Base-by-base conservation (phyloP, 2,329 filamentous ascomycete genomes). In the Ophiostoma perfectum region DNA sequence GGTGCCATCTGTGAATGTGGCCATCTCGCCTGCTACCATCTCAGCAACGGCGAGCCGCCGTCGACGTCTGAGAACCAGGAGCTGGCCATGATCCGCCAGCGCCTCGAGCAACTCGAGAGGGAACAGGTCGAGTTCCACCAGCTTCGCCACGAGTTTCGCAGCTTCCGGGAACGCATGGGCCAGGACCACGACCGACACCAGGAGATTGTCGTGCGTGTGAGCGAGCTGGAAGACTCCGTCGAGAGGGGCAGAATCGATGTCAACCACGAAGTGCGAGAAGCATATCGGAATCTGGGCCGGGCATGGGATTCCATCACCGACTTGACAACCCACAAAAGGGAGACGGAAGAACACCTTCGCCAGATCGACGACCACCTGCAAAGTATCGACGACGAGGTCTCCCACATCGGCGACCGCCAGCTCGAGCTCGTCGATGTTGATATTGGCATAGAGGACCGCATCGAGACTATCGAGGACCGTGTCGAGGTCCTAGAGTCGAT, bases 1-100 rank as follows among this genome's bases (percentile, higher is more conserved):
- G 81, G 84, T 49, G 83, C 83, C 67, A 81, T 78, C 27, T 88
- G 85, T 72, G 81, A 85, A 66, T 88, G 85, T 72, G 85, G 85
- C 5, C 85, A 88, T 73, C 80, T 86, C 67, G 83, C 85, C 45
- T 87, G 85, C 75, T 88, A 83, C 73, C 85, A 88, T 73, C 77
- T 83, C 69, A 79, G 80, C 71, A 79, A 80, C n/a, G 76, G 80
- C 41, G 80, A 84, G 67, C 75, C 77, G 12, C 77, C 80, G 6
- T 75, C 76, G 1, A 18, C 62, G 1, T 36, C 71, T 0, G 81
- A 81, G 69, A 80, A 75, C 69, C 77, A 77, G 27, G 84, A 86
- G 71, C 73, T 85, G 38, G 82, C 83, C 47, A 77, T 78, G 36
- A 77, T 87, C 70, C 80, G 78, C 71, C 79, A 80, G 67, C 83